phyloP scores from a whole-genome alignment of 257 asterid species.

The Scutellaria barbata region DNA sequence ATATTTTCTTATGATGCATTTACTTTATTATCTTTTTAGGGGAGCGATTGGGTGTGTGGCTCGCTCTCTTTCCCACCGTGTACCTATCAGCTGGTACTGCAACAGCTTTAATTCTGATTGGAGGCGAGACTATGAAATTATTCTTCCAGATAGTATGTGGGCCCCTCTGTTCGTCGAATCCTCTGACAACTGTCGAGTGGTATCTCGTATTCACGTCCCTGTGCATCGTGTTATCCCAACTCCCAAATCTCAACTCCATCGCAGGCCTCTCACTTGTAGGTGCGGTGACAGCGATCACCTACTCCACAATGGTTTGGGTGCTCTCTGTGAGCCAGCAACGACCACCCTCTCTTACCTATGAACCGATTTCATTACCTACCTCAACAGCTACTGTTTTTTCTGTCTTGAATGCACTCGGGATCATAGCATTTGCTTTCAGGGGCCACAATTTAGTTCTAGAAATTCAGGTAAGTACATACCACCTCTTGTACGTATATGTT shows the following conservation, averaged over 20 bases:
- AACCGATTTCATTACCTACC: slow-evolving; percentile 74
- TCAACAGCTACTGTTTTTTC: slow-evolving; percentile 65
- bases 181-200: slow-evolving; percentile 98
- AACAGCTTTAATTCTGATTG: slow-evolving; percentile 89
- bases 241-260: slow-evolving; percentile 95
- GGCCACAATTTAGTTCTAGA: slow-evolving; percentile 95
- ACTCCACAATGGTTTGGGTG: slow-evolving; percentile 97
- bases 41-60: slow-evolving; percentile 93
- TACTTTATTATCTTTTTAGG: slow-evolving; percentile 46
- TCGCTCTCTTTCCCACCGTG: slow-evolving; percentile 95
- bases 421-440: slow-evolving; percentile 87
- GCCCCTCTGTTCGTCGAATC: slow-evolving; percentile 84
- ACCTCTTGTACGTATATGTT: not conserved
- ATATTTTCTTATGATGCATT: not conserved
- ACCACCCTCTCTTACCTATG: slow-evolving; percentile 75
- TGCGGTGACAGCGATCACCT: slow-evolving; percentile 90
- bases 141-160: slow-evolving; percentile 96
- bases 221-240: slow-evolving; percentile 92
- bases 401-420: slow-evolving; percentile 88
- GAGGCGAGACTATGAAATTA: slow-evolving; percentile 98
- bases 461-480: slow-evolving; percentile 66
- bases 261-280: slow-evolving; percentile 98
- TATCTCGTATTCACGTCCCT: slow-evolving; percentile 93
- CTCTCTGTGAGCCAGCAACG: slow-evolving; percentile 89
- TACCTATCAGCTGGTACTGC: slow-evolving; percentile 98